Percentiles rank a stretch among this genome's conserved stretches.
Conservation (phyloP, 2,329 filamentous ascomycete genomes). For the Dactylellina cionopaga region DNA sequence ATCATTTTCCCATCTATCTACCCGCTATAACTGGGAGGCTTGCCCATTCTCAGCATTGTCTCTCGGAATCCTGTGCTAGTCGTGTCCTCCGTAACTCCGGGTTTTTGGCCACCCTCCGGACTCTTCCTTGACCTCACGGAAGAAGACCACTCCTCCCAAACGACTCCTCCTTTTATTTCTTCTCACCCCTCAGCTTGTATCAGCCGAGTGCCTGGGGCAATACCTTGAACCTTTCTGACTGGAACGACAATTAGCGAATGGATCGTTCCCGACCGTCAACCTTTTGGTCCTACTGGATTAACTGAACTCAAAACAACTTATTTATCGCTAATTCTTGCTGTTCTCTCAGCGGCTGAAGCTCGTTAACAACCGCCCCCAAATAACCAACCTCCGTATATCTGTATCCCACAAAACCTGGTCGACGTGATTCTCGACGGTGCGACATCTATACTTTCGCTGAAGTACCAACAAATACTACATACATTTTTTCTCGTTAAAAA, state of each 20-base stretch:
- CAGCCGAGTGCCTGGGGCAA: conserved; percentile 2
- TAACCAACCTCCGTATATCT: too few relatives aligned
- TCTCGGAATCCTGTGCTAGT: conserved; percentile 31
- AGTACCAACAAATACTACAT: too few relatives aligned
- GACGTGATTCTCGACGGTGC: too few relatives aligned
- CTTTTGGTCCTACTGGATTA: conserved; percentile 34
- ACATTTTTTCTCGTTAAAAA: too few relatives aligned
- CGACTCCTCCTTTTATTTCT: conserved; percentile 28
- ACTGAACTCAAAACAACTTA: conserved; percentile 42
- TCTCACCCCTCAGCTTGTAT: conserved; percentile 19
- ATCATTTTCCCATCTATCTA: background rate
- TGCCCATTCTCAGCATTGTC: conserved; percentile 43
- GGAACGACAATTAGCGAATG: conserved; percentile 48
- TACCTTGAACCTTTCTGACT: conserved; percentile 20
- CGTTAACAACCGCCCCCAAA: too few relatives aligned
- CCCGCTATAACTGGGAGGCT: conserved; percentile 21
- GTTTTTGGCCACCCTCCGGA: conserved; percentile 41
- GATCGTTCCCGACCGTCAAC: conserved; percentile 41
- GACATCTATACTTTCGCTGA: too few relatives aligned
- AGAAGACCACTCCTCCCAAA: conserved; percentile 13
- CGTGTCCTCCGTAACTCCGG: conserved; percentile 45
- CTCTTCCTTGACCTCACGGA: conserved; percentile 44
- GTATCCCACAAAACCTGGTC: too few relatives aligned
- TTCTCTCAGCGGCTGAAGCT: conserved; percentile 34
- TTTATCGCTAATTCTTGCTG: too few relatives aligned